Evolutionary conservation across 1,284 basidiomycete species (phyloP).

Genomic region (Cryptococcus sp.): DNA sequence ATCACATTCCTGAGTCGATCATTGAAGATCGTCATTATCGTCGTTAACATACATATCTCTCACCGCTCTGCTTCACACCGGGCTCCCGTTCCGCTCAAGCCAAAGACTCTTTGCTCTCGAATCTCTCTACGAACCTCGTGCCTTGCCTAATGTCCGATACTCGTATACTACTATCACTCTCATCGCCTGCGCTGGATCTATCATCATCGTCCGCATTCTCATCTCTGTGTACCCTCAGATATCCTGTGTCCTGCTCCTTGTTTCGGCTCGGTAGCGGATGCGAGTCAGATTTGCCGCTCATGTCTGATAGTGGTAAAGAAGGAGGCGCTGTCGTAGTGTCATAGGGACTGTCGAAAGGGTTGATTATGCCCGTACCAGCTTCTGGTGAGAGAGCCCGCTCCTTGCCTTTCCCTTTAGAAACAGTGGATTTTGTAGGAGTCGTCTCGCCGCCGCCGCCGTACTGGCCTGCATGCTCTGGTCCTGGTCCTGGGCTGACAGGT

Average conservation of each 20-base stretch:
- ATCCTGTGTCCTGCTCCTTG: too few species aligned
- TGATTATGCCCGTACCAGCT: neutral
- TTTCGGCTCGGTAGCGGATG: too few species aligned
- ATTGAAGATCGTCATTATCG: too few species aligned
- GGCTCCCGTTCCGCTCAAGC: neutral
- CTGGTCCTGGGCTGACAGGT: slow-evolving; percentile 2
- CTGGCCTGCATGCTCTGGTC: neutral
- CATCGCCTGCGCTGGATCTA: slow-evolving; percentile 6
- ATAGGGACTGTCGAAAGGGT: slow-evolving; percentile 15
- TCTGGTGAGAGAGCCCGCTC: neutral
- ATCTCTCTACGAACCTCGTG: slow-evolving; percentile 16
- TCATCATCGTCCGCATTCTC: neutral
- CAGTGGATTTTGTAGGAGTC: neutral
- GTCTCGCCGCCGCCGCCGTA: neutral
- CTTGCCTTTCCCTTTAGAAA: slow-evolving; percentile 5
- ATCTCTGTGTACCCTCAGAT: neutral
- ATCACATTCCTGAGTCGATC: too few species aligned
- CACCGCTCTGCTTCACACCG: too few species aligned
- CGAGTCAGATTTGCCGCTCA: too few species aligned
- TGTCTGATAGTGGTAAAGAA: too few species aligned
- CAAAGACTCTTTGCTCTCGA: slow-evolving; percentile 16
- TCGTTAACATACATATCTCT: too few species aligned
- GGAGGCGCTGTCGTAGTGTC: neutral
- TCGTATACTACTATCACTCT: slow-evolving; percentile 10
- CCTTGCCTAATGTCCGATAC: slow-evolving; percentile 14